phyloP scores from a whole-genome alignment of 225 moss, liverwort and hornwort species.

The Sphagnum contortum region DNA sequence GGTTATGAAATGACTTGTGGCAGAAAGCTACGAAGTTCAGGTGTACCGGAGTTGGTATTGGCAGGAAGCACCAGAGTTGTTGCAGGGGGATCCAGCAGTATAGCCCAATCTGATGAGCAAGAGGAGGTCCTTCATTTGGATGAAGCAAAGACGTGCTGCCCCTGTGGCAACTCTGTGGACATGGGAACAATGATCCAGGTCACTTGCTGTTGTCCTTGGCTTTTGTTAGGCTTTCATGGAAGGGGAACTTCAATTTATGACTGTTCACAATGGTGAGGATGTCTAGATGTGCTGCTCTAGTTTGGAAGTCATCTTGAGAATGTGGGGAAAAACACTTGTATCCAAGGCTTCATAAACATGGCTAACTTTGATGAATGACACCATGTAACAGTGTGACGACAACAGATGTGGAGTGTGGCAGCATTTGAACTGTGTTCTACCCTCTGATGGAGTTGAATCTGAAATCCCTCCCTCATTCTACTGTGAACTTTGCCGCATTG shows the following conservation, averaged over 20 bases:
- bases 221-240: background rate
- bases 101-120: constrained; percentile 72
- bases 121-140: constrained; percentile 55
- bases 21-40: constrained; percentile 80
- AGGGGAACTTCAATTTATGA: background rate
- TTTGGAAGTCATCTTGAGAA: too few species aligned
- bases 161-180: constrained; percentile 77
- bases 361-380: too few species aligned
- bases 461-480: constrained; percentile 79
- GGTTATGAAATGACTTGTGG: constrained; percentile 4
- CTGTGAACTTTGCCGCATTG: constrained; percentile 87
- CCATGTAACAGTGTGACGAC: constrained; percentile 70
- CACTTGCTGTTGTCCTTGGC: background rate
- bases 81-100: constrained; percentile 52
- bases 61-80: too few species aligned
- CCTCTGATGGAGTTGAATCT: constrained; percentile 47
- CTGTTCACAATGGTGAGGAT: constrained; percentile 1
- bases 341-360: too few species aligned
- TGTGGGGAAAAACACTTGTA: too few species aligned
- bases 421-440: constrained; percentile 86
- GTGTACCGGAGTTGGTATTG: constrained; percentile 45
- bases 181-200: constrained; percentile 94
- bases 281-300: background rate
- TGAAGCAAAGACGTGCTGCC: constrained; percentile 73
- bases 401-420: constrained; percentile 91